These are phyloP conservation scores for Cyberlindnera xylosilytica DNA, from an alignment of 805 yeast genomes.

Conservation along the genomic window DNA sequence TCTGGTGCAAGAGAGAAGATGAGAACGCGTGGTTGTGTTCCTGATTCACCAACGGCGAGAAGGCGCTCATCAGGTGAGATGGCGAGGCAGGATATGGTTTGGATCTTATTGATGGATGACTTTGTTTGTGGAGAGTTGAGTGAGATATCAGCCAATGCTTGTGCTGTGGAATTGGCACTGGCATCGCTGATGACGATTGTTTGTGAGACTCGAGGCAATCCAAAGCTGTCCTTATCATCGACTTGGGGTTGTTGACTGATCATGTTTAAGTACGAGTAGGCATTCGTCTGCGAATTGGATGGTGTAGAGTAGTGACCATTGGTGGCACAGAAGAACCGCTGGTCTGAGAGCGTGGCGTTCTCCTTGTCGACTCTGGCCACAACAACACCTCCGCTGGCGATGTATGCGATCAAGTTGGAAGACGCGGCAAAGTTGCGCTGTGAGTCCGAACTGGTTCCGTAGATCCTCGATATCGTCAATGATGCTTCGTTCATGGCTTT, in stretches of 20 bases:
- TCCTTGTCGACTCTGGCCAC: conserved; percentile 35
- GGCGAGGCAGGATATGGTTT: conserved; percentile 55
- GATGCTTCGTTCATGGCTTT: conserved; percentile 8
- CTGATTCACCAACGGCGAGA: conserved; percentile 69
- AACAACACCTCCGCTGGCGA: conserved; percentile 60
- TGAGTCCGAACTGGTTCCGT: conserved; percentile 47
- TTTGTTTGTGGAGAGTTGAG: conserved; percentile 13
- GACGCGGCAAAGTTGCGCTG: conserved; percentile 40
- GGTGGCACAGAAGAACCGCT: conserved; percentile 52
- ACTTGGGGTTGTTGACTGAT: conserved; percentile 6
- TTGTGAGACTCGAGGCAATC: conserved; percentile 15
- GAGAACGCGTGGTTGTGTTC: conserved; percentile 64
- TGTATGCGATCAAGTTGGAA: conserved; percentile 44
- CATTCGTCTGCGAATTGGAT: conserved; percentile 6
- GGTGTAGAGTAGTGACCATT: conserved; percentile 3
- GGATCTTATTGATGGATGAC: conserved; percentile 35
- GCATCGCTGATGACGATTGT: conserved; percentile 13
- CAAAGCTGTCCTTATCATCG: conserved; percentile 18
- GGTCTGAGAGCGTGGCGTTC: conserved; percentile 29
- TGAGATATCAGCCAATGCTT: conserved; percentile 12
- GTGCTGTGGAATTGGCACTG: conserved; percentile 8
- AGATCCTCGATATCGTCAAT: conserved; percentile 28
- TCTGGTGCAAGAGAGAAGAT: conserved; percentile 55
- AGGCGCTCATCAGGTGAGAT: conserved; percentile 51
- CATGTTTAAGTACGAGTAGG: conserved; percentile 18